Base-by-base conservation (phyloP, 176 grass and related monocot species). In the Panicum miliaceum region DNA sequence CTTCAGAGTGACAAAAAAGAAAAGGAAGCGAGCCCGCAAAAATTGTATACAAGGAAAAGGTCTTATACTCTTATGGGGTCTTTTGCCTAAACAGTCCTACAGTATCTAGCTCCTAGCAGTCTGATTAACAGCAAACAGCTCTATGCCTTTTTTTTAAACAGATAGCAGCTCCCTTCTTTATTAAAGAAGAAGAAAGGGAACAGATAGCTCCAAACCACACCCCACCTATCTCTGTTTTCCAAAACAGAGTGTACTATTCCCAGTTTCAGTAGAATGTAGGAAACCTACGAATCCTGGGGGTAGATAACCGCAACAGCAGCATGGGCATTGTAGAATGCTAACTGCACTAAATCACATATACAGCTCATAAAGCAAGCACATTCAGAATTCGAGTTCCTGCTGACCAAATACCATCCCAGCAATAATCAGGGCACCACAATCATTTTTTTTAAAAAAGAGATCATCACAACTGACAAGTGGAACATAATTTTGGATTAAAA, bases 161-260 rank as follows among this genome's bases (percentile, higher is more conserved):
- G 48, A 26, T 43, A 46, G 23, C 38, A 19, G 38, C 22, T 27
- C 37, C 0, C 0, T 27, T 38, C 0, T 12, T 25, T 3, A 52
- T 12, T 46, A 71, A 8, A 25, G 4, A 15, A 25, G 4, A 15
- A 48, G 22, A 8, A n/a, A 58, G 6, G 29, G 16, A 43, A 18
- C 57, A 63, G 15, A 63, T 34, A 29, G 41, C 18, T 34, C 27
- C 25, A 47, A 79, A 47, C 27, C 14, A 42, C 7, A 53, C 9
- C 38, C 8, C 20, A 22, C 23, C 18, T 76, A 20, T 14, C 40
- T 46, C 37, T n/a, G 32, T 19, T 60, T 46, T 37, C 40, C 6
- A 36, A 68, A 73, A 86, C 25, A 65, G 57, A 54, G 68, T 64
- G 13, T 7, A 47, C 12, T 60, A 35, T 38, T 68, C 68, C 27